Conservation (phyloP, 805 yeast genomes). For the Lipomyces yamanashiensis region DNA sequence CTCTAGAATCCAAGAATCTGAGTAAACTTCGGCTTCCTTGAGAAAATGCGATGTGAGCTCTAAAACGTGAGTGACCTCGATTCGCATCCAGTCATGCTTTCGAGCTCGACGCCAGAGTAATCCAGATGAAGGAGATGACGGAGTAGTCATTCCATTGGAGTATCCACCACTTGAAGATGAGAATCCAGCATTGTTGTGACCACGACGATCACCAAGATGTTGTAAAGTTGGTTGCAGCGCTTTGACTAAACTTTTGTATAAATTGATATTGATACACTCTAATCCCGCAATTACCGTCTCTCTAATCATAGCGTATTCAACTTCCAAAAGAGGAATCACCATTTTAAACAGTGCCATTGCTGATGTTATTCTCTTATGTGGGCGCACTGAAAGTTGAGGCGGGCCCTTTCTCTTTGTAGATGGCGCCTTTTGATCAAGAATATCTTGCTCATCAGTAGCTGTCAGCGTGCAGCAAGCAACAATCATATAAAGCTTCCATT, state of each 20-base stretch:
- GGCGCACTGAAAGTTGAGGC: conserved; percentile 17
- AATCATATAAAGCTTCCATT: conserved; percentile 86
- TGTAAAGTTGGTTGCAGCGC: conserved; percentile 28
- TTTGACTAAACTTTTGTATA: conserved; percentile 80
- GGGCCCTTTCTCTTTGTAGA: conserved; percentile 21
- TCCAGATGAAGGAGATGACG: conserved; percentile 19
- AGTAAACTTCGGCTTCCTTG: conserved; percentile 54
- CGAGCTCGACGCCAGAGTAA: conserved; percentile 31
- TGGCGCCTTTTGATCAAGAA: conserved; percentile 56
- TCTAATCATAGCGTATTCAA: conserved; percentile 68
- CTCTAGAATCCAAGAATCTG: conserved; percentile 71
- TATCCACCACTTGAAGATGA: background rate
- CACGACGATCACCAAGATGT: conserved; percentile 12
- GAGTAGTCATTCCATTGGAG: background rate
- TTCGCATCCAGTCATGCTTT: conserved; percentile 52
- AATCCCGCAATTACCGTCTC: conserved; percentile 90
- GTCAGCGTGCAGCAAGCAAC: conserved; percentile 93
- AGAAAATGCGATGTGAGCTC: conserved; percentile 70
- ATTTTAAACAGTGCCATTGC: conserved; percentile 87
- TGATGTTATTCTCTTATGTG: conserved; percentile 80
- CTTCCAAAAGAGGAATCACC: conserved; percentile 79
- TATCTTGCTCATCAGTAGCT: conserved; percentile 80
- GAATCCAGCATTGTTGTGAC: background rate
- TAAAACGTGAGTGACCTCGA: conserved; percentile 79
- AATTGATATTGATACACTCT: conserved; percentile 87